These are phyloP conservation scores for Entoloma clypeatum DNA, from an alignment of 1,284 basidiomycete species.

Conservation along the genomic window DNA sequence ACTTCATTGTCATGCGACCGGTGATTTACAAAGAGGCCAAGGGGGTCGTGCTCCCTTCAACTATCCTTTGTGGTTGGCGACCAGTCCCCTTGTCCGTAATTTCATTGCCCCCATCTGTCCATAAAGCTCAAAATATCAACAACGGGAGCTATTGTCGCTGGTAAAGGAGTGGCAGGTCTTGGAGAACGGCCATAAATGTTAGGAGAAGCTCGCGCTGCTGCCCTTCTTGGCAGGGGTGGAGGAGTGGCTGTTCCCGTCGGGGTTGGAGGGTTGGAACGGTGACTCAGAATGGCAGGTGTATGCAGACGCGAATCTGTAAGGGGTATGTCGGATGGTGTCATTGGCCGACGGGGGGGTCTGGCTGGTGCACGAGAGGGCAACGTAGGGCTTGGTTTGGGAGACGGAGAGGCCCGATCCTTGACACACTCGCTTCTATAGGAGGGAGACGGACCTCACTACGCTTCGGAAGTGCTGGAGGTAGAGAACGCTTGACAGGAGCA, in stretches of 20 bases:
- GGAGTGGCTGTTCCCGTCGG: no score
- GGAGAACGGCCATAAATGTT: no score
- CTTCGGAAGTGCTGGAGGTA: constrained; percentile 33
- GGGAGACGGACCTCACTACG: constrained; percentile 33
- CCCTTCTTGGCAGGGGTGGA: no score
- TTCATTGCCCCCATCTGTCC: no score
- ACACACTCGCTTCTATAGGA: constrained; percentile 7
- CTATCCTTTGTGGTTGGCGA: constrained; percentile 48
- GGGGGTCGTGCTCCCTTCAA: constrained; percentile 73
- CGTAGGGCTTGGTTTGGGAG: constrained; percentile 5
- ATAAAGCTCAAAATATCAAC: no score
- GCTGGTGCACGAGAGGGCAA: constrained; percentile 14
- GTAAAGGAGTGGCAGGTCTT: no score
- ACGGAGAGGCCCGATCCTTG: constrained; percentile 7
- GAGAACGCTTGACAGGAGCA: constrained; percentile 8
- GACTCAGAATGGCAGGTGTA: no score
- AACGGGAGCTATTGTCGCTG: no score
- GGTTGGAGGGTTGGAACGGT: no score
- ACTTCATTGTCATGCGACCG: constrained; percentile 55
- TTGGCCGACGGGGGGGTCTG: constrained; percentile 17
- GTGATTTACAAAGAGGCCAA: constrained; percentile 73
- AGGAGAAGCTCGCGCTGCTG: no score
- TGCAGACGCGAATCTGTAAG: constrained; percentile 44
- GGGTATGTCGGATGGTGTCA: constrained; percentile 31
- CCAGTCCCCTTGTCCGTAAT: constrained; percentile 55